These are phyloP conservation scores for Candida gorgasii DNA, from an alignment of 805 yeast genomes.

Conservation along the genomic window DNA sequence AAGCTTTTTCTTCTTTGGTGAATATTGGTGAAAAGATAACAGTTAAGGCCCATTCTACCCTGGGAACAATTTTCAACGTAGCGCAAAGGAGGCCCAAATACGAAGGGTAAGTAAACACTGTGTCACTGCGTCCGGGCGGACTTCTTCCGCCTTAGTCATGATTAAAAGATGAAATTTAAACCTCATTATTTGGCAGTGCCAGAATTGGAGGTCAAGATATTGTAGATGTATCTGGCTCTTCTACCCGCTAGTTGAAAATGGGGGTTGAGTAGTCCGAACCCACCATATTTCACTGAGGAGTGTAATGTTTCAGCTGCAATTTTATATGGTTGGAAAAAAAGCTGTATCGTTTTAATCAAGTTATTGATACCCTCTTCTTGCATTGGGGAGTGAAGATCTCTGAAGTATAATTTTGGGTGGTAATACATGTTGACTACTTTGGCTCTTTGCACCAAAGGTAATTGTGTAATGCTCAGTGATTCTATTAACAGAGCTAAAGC, in stretches of 20 bases:
- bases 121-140: too few relatives aligned
- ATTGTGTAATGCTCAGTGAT: background rate
- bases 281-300: background rate
- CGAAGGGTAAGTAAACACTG: too few relatives aligned
- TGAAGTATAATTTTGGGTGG: background rate
- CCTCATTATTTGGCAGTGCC: too few relatives aligned
- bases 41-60: too few relatives aligned
- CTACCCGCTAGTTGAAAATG: background rate
- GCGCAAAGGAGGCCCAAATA: too few relatives aligned
- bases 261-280: background rate
- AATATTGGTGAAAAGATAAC: too few relatives aligned
- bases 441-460: background rate
- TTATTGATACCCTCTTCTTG: background rate
- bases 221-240: background rate
- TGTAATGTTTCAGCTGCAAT: background rate
- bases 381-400: background rate
- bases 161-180: too few relatives aligned
- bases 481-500: too few relatives aligned
- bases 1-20: too few relatives aligned
- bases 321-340: background rate
- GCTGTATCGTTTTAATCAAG: background rate
- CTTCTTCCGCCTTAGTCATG: too few relatives aligned
- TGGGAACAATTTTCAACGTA: too few relatives aligned
- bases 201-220: too few relatives aligned
- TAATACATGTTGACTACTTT: background rate